Evolutionary conservation across 345 rosid species (phyloP), one percentile per base, ranked within the genome.

Genomic region (Rhodamnia argentea): DNA sequence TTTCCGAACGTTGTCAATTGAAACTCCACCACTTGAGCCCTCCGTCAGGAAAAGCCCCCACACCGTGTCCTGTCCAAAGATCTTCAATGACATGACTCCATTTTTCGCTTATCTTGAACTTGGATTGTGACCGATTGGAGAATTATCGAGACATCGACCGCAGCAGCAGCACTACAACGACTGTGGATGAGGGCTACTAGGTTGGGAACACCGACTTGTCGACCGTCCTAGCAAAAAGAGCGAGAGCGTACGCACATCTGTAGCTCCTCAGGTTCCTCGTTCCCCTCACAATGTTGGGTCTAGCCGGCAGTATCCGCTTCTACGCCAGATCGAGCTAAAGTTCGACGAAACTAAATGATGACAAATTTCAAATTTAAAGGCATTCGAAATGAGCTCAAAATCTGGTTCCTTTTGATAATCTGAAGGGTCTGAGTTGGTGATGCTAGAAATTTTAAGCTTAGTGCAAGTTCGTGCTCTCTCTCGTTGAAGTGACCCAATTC

Each of bases 81-180:
- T 32, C 44, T 64, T 15, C 44, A 32, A 64, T 16, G 44, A 64
- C 23, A 3, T 8, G 24, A 32, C 24, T 64, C 20, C 3, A 18
- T 64, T 64, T 60, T 32, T 52, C 70, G 62, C 51, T 53, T 18
- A 27, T 74, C 59, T 55, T 24, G 89, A 94, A 97, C 97, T 37
- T 94, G 95, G 90, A 96, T 94, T 86, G 96, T 96, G 82, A 95
- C 96, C 9, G 7, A 62, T 7, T 0, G 1, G 94, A 94, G 87
- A 96, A 91, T 86, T 95, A 94, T 64, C 94, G 94, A 89, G 98
- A 94, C 85, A 92, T 91, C 13, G 95, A 98, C 6, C 96, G 94
- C 74, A 96, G 98, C 62, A 87, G 83, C 50, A 89, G 90, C 13
- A 95, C 96, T 2, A 89, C 86, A 90, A 94, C 91, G 59, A 93